phyloP scores from a whole-genome alignment of 768 basidiomycete species.

The Ramaria sp. region DNA sequence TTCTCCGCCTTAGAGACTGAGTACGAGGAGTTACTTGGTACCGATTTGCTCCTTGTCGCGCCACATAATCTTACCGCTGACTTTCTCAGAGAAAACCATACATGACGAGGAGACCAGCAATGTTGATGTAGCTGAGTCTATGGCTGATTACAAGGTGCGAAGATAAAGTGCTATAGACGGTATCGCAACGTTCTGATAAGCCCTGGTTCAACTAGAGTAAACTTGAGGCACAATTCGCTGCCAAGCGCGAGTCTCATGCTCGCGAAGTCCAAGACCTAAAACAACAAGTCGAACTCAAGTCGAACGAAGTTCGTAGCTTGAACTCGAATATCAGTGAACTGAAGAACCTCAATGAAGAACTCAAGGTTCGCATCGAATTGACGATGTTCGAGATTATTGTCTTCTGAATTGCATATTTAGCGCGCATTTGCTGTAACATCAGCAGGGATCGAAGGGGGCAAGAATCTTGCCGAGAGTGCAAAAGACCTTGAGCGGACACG shows the following conservation, averaged over 20 bases:
- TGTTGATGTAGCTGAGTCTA: constrained; percentile 68
- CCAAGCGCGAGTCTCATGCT: constrained; percentile 82
- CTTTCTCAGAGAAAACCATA: constrained; percentile 72
- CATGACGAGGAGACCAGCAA: constrained; percentile 80
- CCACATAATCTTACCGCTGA: constrained; percentile 9
- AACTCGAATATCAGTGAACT: constrained; percentile 84
- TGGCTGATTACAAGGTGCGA: constrained; percentile 81
- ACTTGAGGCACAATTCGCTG: constrained; percentile 86
- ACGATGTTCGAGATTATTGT: constrained; percentile 5
- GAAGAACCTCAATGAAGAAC: constrained; percentile 94
- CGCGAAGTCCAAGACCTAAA: constrained; percentile 79
- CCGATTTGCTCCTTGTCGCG: constrained; percentile 19
- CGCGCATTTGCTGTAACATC: constrained; percentile 96
- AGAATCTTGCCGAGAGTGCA: constrained; percentile 92
- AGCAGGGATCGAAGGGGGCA: constrained; percentile 93
- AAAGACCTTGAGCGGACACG: constrained; percentile 94
- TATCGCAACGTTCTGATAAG: constrained; percentile 2
- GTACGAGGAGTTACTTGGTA: constrained; percentile 94
- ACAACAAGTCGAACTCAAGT: constrained; percentile 79
- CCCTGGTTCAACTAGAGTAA: constrained; percentile 50
- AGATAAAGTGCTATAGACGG: constrained; percentile 7
- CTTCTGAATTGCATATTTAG: constrained; percentile 28
- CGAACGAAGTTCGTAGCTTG: constrained; percentile 73
- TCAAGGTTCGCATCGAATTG: constrained; percentile 56
- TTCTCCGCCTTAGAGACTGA: constrained; percentile 77